Percentiles rank a stretch among this genome's conserved stretches.
phyloP scores from a whole-genome alignment of 495 filamentous ascomycete genomes.

The Xylaria cubensis region DNA sequence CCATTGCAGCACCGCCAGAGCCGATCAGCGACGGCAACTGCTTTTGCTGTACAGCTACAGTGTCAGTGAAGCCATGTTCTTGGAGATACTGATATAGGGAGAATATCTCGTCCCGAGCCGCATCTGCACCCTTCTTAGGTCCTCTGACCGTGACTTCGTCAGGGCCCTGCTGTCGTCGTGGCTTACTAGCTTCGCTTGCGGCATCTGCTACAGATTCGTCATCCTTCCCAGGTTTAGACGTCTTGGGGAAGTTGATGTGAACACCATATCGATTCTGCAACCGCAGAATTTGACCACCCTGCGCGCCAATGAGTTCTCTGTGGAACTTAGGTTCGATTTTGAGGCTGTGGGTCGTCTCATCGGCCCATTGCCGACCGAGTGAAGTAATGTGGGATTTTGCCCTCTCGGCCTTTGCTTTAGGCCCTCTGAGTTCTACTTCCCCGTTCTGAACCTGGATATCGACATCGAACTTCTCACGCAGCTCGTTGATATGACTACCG shows the following conservation, averaged over 20 bases:
- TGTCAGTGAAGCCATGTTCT: constrained; percentile 79
- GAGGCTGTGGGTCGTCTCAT: constrained; percentile 82
- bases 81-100: constrained; percentile 84
- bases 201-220: constrained; percentile 72
- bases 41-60: constrained; percentile 82
- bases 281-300: constrained; percentile 89
- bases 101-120: constrained; percentile 86
- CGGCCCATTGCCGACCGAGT: constrained; percentile 79
- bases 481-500: constrained; percentile 91
- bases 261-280: constrained; percentile 90
- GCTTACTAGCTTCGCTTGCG: constrained; percentile 72
- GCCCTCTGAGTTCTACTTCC: constrained; percentile 66
- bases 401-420: constrained; percentile 74
- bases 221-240: constrained; percentile 64
- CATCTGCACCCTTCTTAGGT: constrained; percentile 87
- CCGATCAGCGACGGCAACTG: constrained; percentile 91
- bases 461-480: constrained; percentile 96
- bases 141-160: constrained; percentile 94
- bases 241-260: constrained; percentile 90
- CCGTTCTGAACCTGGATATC: constrained; percentile 89
- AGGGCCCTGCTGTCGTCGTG: constrained; percentile 73
- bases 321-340: constrained; percentile 90
- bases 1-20: constrained; percentile 86
- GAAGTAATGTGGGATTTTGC: constrained; percentile 77
- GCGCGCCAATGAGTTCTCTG: constrained; percentile 86